Evolutionary conservation across 495 filamentous ascomycete genomes (phyloP).

Genomic region (Aspergillus bertholletiae): DNA sequence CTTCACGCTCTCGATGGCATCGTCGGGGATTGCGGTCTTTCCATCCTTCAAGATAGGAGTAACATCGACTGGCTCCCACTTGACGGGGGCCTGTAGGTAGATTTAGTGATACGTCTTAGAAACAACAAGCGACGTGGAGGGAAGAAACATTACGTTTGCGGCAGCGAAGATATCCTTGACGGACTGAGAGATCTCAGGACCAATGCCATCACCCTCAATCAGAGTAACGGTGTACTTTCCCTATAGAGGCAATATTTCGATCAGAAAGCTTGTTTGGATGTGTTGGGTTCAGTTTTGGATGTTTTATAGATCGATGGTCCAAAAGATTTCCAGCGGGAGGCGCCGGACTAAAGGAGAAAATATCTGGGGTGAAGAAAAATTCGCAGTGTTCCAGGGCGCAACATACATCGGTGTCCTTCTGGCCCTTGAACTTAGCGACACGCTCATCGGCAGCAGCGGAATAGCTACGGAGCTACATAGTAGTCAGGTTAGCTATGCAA

Average conservation of each 20-base stretch:
- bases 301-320: background rate
- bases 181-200: constrained; percentile 93
- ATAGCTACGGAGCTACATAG: constrained; percentile 44
- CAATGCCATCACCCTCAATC: constrained; percentile 98
- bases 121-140: background rate
- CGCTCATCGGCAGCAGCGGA: constrained; percentile 58
- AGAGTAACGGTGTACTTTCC: constrained; percentile 93
- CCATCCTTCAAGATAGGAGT: constrained; percentile 89
- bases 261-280: background rate
- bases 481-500: constrained; percentile 26
- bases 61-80: constrained; percentile 97
- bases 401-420: constrained; percentile 80
- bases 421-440: constrained; percentile 89
- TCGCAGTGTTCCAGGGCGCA: constrained; percentile 14
- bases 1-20: constrained; percentile 84
- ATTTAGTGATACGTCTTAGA: constrained; percentile 7
- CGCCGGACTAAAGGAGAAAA: constrained; percentile 19
- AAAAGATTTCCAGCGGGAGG: constrained; percentile 10
- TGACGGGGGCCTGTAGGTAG: constrained; percentile 74
- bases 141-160: constrained; percentile 71
- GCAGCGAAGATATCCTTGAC: constrained; percentile 97
- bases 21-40: constrained; percentile 85
- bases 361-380: constrained; percentile 8
- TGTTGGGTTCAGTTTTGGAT: background rate
- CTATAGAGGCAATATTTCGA: constrained; percentile 40